A percentile compares a stretch with the other conserved stretches of the same genome.
Conservation (phyloP, 2,329 filamentous ascomycete genomes). For the Pseudogymnoascus destructans region DNA sequence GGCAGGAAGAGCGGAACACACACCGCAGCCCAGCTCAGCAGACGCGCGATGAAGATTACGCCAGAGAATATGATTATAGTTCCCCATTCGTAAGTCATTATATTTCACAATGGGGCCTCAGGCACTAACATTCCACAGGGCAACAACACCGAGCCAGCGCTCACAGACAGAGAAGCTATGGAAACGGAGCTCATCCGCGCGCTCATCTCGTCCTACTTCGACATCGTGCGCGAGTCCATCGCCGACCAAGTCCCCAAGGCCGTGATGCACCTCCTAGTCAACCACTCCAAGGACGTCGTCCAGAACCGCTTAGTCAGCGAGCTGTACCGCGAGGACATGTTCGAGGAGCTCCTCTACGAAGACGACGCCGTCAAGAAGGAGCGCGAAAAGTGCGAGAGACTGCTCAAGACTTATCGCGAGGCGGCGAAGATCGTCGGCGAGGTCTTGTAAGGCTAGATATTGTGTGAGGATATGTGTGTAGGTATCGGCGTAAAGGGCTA, state of each 20-base stretch:
- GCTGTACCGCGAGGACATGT: conserved; percentile 82
- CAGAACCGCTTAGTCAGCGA: conserved; percentile 94
- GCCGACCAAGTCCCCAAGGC: conserved; percentile 97
- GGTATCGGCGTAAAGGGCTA: conserved; percentile 7
- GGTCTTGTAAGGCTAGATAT: conserved; percentile 49
- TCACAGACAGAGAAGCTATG: conserved; percentile 91
- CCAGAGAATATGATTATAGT: conserved; percentile 30
- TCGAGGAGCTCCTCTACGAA: conserved; percentile 89
- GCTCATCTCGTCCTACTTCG: conserved; percentile 96
- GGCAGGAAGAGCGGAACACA: conserved; percentile 40
- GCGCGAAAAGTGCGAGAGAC: conserved; percentile 94
- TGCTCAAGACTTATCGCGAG: conserved; percentile 91
- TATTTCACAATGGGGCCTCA: neutral
- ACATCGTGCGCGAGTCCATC: conserved; percentile 97
- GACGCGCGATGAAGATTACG: conserved; percentile 31
- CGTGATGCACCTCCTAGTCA: conserved; percentile 96
- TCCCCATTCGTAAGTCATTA: conserved; percentile 34
- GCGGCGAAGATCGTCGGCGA: conserved; percentile 97
- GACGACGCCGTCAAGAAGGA: conserved; percentile 96
- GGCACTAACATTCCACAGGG: conserved; percentile 30
- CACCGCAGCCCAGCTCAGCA: conserved; percentile 37
- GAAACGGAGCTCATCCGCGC: conserved; percentile 95
- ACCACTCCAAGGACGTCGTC: conserved; percentile 95
- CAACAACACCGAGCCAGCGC: conserved; percentile 61
- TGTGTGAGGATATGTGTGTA: conserved; percentile 4